These are phyloP conservation scores for Cercospora zeae-maydis DNA, from an alignment of 2,329 filamentous ascomycete species.

Conservation along the genomic window DNA sequence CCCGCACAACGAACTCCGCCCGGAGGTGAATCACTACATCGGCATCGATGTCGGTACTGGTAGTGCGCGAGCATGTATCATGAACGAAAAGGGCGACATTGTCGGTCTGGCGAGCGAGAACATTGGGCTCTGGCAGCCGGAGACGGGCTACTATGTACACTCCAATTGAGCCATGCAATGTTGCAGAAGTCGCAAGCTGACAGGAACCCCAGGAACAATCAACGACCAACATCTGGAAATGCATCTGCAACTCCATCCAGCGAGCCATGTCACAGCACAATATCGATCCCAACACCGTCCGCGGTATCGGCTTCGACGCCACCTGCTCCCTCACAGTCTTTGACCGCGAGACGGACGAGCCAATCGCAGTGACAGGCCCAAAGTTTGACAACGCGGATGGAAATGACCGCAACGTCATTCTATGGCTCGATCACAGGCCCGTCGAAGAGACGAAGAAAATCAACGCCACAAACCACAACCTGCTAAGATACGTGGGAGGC, in stretches of 20 bases:
- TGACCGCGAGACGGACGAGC: slow-evolving; percentile 81
- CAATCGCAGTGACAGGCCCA: slow-evolving; percentile 83
- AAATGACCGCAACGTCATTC: slow-evolving; percentile 88
- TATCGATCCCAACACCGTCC: slow-evolving; percentile 70
- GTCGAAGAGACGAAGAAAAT: slow-evolving; percentile 88
- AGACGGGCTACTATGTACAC: slow-evolving; percentile 53
- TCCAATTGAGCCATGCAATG: background rate
- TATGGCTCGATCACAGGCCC: slow-evolving; percentile 96
- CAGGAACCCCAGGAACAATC: slow-evolving; percentile 74
- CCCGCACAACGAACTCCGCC: slow-evolving; percentile 55
- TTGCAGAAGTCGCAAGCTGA: background rate
- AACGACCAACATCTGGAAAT: slow-evolving; percentile 92
- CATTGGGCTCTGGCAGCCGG: slow-evolving; percentile 52
- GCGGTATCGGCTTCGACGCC: slow-evolving; percentile 93
- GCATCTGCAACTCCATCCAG: slow-evolving; percentile 85
- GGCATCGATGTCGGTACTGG: slow-evolving; percentile 96
- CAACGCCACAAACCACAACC: slow-evolving; percentile 86
- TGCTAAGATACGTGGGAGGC: slow-evolving; percentile 92
- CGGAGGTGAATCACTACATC: slow-evolving; percentile 62
- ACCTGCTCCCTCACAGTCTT: slow-evolving; percentile 98
- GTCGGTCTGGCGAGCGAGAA: slow-evolving; percentile 55
- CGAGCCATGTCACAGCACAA: slow-evolving; percentile 76
- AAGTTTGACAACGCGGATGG: slow-evolving; percentile 72
- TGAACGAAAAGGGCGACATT: slow-evolving; percentile 88
- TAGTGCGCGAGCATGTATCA: slow-evolving; percentile 91